A percentile compares a stretch with the other conserved stretches of the same genome.
phyloP scores from a whole-genome alignment of 2,329 filamentous ascomycete genomes.

The Aspergillus caelatus region DNA sequence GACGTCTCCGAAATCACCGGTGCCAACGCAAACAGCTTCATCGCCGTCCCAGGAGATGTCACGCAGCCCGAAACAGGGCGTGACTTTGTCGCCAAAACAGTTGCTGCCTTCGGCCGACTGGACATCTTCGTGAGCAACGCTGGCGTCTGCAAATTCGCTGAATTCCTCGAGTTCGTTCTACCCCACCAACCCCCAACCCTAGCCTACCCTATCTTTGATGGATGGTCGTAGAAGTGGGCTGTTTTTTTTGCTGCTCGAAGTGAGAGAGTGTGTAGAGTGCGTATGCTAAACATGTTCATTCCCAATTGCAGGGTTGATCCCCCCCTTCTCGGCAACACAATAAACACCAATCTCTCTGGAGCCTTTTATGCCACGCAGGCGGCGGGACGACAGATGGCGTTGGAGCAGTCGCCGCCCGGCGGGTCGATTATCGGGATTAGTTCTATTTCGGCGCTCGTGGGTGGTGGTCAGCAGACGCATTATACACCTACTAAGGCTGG shows the following conservation, averaged over 20 bases:
- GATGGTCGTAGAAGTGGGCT: background rate
- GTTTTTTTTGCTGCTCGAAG: background rate
- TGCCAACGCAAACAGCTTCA: constrained; percentile 49
- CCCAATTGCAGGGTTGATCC: constrained; percentile 58
- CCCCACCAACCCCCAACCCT: no score
- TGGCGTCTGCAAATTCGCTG: constrained; percentile 83
- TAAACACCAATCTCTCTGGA: constrained; percentile 80
- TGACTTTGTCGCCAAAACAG: constrained; percentile 67
- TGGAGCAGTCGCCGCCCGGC: constrained; percentile 68
- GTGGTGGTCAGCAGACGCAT: constrained; percentile 77
- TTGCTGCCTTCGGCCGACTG: constrained; percentile 58
- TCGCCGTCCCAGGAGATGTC: constrained; percentile 76
- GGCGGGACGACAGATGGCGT: constrained; percentile 79
- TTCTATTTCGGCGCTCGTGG: constrained; percentile 51
- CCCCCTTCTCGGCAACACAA: constrained; percentile 70
- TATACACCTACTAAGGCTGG: constrained; percentile 91
- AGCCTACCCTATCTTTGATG: background rate
- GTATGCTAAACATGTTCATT: background rate
- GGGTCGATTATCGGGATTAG: constrained; percentile 69
- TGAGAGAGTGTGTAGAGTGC: background rate
- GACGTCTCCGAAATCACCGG: constrained; percentile 32
- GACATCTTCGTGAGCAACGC: constrained; percentile 88
- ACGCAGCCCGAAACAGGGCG: constrained; percentile 71
- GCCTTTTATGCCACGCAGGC: constrained; percentile 89
- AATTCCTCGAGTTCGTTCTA: constrained; percentile 69